Conservation (phyloP, 352 stramenopile species). For the Globisporangium cystogenes region DNA sequence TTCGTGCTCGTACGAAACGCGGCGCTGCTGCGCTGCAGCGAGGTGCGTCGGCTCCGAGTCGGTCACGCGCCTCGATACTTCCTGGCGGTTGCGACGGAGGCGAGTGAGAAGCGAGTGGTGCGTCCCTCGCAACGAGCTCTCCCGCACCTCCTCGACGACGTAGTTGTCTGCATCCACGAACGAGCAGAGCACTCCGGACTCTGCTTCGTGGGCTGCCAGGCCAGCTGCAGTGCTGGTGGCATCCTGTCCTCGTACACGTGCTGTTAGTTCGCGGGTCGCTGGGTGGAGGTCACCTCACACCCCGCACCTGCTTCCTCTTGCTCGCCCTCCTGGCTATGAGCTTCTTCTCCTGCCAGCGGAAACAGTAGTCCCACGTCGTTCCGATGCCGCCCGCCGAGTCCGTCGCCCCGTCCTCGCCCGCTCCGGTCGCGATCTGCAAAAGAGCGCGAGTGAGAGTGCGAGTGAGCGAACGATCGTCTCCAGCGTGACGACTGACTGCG, state of each 20-base stretch:
- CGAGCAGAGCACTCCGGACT: slow-evolving; percentile 8
- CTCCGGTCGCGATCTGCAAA: slow-evolving; percentile 3
- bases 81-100: neutral
- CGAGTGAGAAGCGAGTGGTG: neutral
- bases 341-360: slow-evolving; percentile 55
- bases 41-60: slow-evolving; percentile 5
- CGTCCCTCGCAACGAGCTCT: neutral
- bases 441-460: neutral
- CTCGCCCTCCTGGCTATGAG: neutral
- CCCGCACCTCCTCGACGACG: slow-evolving; percentile 19
- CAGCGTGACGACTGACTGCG: too few relatives aligned
- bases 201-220: neutral
- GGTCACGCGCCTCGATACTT: slow-evolving; percentile 1
- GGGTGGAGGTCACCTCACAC: neutral
- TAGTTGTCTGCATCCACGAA: slow-evolving; percentile 61
- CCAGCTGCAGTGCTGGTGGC: slow-evolving; percentile 9
- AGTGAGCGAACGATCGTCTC: neutral
- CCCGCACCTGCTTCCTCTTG: slow-evolving; percentile 11
- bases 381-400: slow-evolving; percentile 18
- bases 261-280: neutral
- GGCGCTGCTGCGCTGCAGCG: slow-evolving; percentile 10
- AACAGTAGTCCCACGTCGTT: slow-evolving; percentile 36
- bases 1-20: slow-evolving; percentile 15
- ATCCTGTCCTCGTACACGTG: neutral
- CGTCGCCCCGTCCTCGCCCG: neutral